phyloP scores from a whole-genome alignment of 2,329 filamentous ascomycete genomes.

The Zasmidium angulare region DNA sequence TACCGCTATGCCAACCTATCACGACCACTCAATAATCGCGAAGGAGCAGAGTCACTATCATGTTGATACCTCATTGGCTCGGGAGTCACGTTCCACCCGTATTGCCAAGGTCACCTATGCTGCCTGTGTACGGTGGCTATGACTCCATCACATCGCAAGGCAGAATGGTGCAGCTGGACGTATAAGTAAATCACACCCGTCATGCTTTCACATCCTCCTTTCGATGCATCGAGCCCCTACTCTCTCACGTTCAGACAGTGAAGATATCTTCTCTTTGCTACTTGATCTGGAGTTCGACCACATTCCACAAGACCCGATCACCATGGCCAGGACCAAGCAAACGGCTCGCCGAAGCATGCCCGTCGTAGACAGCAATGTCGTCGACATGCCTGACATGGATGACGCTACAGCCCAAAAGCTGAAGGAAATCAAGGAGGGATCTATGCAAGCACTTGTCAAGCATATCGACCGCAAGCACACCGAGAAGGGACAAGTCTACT shows the following conservation, averaged over 20 bases:
- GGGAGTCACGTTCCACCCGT: neutral
- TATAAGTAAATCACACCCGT: neutral
- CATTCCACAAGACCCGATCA: neutral
- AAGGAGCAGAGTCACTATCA: neutral
- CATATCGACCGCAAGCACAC: constrained; percentile 30
- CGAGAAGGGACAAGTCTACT: constrained; percentile 29
- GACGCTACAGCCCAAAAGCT: constrained; percentile 23
- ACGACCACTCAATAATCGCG: neutral
- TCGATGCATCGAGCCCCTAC: constrained; percentile 3
- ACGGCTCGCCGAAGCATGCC: constrained; percentile 17
- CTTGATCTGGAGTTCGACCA: neutral
- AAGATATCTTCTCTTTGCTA: neutral
- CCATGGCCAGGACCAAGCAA: constrained; percentile 18
- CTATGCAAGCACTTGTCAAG: constrained; percentile 28
- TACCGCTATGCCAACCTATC: neutral
- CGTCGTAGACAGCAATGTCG: constrained; percentile 11
- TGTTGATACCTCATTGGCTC: neutral
- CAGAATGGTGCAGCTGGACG: neutral
- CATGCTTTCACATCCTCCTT: neutral
- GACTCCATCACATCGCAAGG: neutral
- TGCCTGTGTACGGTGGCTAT: neutral
- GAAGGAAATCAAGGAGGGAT: constrained; percentile 29
- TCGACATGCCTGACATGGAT: constrained; percentile 24
- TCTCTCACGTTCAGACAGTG: constrained; percentile 1
- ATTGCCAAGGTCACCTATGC: neutral